Base-by-base conservation (phyloP, 2,329 filamentous ascomycete species). In the Diaporthe vaccinii region DNA sequence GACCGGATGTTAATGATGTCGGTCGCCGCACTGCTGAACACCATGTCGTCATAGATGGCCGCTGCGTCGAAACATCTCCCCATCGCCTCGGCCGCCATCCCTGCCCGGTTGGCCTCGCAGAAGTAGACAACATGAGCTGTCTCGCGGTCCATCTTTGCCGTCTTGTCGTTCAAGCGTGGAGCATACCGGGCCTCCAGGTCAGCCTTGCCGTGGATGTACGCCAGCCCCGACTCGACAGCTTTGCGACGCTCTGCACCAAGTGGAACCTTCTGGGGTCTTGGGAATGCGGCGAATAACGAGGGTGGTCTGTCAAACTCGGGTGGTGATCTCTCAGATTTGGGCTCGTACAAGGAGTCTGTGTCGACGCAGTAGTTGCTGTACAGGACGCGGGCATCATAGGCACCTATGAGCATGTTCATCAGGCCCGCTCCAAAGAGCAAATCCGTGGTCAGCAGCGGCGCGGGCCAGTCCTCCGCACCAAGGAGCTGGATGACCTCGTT, bases 41-140 rank as follows among this genome's bases (percentile, higher is more conserved):
- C 70, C 70, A 73, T 65, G n/a, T 73, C 70, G 20, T 73, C 70
- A 12, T 62, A 73, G n/a, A 73, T 65, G 12, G 70, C 70, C 12
- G 57, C 58, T 9, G 70, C 34, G 25, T 73, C 70, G 34, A 73
- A 73, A 46, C 70, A 61, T 65, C 70, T 53, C 5, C 70, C 70
- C 36, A 72, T 73, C 0, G 70, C 70, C 46, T 73, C 70, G 25
- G n/a, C 49, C 34, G 70, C 70, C 36, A 73, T 65, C 22, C 70
- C 70, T 20, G 70, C 58, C n/a, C 58, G 46, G 7, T 62, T 73
- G 8, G 70, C 70, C 58, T 73, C 70, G 22, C 70, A 73, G 25
- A 73, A 73, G 46, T 62, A 55, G 25, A 73, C 22, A 12, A 55
- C 28, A 31, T 73, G 70, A 15, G 70, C 70, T 41, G 34, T 55